Base-by-base conservation (phyloP, 139 green algal genomes). In the Auxenochlorella protothecoides region DNA sequence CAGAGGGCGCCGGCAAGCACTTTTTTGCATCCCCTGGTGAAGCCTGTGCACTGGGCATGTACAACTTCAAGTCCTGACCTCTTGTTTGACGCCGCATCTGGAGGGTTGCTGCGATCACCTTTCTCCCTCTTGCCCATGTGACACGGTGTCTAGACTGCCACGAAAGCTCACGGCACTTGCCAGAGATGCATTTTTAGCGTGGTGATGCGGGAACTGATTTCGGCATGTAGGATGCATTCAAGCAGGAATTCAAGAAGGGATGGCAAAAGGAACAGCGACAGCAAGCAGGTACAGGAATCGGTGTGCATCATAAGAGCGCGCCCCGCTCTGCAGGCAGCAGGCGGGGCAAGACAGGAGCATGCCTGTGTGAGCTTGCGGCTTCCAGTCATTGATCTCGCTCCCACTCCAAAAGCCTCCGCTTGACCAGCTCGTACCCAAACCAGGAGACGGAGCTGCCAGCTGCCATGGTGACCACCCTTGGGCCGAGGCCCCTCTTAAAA, bases 391-490 rank as follows among this genome's bases (percentile, higher is more conserved):
- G 27, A 9, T 62, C 57, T 11, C 11, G 57, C 9, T 62, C 57
- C 9, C 9, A 11, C 57, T 62, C 9, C 57, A 62, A 2, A 62
- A 92, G 74, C 27, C 65, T 53, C 0, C 63, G 16, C 68, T 90
- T 92, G 2, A 92, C 64, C 2, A 59, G 77, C 69, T 92, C 86
- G 71, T 89, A 92, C 1, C 86, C 72, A n/a, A 76, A 71, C 87
- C 87, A 92, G 5, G 79, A 83, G 59, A 92, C 54, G 3, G 86
- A 80, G 8, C 72, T 74, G 44, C 88, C 85, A 10, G 86, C 78
- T 0, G 79, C 80, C 11, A 93, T 86, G 52, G 85, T 90, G 0
- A 85, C 59, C 44, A 90, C 62, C 3, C 88, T 74, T 11, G 87
- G 79, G 3, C 60, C 75, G 67, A 91, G 6, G 2, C 87, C 87